Conservation (phyloP, 2,329 filamentous ascomycete species). For the Phialophora verrucosa region DNA sequence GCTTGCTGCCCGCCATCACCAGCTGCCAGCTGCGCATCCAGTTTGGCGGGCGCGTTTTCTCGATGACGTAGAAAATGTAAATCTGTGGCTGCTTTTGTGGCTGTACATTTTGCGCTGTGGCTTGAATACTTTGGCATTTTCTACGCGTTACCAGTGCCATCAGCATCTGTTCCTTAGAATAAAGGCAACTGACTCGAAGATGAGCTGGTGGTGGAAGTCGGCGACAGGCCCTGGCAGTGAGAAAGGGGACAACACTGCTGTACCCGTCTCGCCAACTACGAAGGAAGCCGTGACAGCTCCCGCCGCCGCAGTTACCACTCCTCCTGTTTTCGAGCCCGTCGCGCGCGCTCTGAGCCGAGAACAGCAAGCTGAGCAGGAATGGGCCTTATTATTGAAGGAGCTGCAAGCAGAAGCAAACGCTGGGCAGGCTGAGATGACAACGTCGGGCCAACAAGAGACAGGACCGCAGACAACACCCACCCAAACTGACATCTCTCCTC, state of each 20-base stretch:
- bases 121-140: slow-evolving; percentile 5
- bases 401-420: slow-evolving; percentile 46
- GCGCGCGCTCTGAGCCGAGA: slow-evolving; percentile 47
- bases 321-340: slow-evolving; percentile 35
- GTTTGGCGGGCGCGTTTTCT: slow-evolving; percentile 3
- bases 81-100: slow-evolving; percentile 23
- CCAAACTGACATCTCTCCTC: slow-evolving; percentile 56
- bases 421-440: slow-evolving; percentile 23
- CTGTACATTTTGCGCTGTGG: slow-evolving; percentile 7
- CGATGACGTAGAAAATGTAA: slow-evolving; percentile 12
- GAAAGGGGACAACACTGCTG: slow-evolving; percentile 10
- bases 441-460: slow-evolving; percentile 15
- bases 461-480: slow-evolving; percentile 35
- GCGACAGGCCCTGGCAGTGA: slow-evolving; percentile 37
- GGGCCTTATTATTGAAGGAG: slow-evolving; percentile 59
- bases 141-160: background rate
- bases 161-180: background rate
- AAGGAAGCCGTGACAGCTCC: slow-evolving; percentile 24
- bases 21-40: slow-evolving; percentile 9
- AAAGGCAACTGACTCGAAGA: slow-evolving; percentile 35
- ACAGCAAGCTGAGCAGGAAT: slow-evolving; percentile 60
- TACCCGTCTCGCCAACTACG: background rate
- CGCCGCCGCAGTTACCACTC: slow-evolving; percentile 22
- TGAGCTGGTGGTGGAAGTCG: slow-evolving; percentile 57
- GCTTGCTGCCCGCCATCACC: slow-evolving; percentile 5